A percentile compares a stretch with the other conserved stretches of the same genome.
Evolutionary conservation across 331 rosid genomes (phyloP).

Genomic region (Quercus phellos): DNA sequence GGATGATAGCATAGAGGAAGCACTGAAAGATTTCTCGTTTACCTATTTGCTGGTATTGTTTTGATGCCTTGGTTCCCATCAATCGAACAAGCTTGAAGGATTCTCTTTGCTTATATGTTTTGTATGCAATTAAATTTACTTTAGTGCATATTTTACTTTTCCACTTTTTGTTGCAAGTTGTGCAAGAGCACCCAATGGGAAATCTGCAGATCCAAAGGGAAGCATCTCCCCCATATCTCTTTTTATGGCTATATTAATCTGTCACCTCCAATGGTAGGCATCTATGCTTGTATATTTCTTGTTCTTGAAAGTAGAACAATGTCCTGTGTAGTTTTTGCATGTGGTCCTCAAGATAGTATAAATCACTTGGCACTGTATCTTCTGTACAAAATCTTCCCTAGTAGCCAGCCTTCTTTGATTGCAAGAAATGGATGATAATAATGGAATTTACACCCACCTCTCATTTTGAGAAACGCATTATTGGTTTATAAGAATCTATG

Average conservation of each 20-base stretch:
- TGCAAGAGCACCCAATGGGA: constrained; percentile 25
- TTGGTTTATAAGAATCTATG: neutral
- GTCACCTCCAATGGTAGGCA: constrained; percentile 20
- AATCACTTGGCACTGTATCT: neutral
- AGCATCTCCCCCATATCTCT: constrained; percentile 23
- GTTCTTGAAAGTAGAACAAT: constrained; percentile 10
- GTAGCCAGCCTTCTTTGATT: constrained; percentile 13
- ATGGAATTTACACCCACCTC: neutral
- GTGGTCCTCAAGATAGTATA: constrained; percentile 25
- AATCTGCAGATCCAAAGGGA: constrained; percentile 27
- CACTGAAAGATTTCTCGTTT: constrained; percentile 31
- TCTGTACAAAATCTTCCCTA: constrained; percentile 11
- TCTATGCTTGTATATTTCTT: constrained; percentile 1
- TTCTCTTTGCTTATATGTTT: constrained; percentile 25
- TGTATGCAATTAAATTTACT: constrained; percentile 17
- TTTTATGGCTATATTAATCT: constrained; percentile 19
- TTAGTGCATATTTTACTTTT: constrained; percentile 5
- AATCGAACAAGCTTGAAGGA: constrained; percentile 34
- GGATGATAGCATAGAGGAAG: constrained; percentile 26
- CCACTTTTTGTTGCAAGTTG: constrained; percentile 29
- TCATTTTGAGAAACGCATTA: neutral
- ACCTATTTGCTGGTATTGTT: constrained; percentile 28
- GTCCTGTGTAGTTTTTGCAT: constrained; percentile 14
- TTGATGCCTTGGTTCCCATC: constrained; percentile 36
- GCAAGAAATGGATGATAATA: constrained; percentile 8